Base-by-base conservation (phyloP, 441 rosid species). In the Adansonia madagascariensis region DNA sequence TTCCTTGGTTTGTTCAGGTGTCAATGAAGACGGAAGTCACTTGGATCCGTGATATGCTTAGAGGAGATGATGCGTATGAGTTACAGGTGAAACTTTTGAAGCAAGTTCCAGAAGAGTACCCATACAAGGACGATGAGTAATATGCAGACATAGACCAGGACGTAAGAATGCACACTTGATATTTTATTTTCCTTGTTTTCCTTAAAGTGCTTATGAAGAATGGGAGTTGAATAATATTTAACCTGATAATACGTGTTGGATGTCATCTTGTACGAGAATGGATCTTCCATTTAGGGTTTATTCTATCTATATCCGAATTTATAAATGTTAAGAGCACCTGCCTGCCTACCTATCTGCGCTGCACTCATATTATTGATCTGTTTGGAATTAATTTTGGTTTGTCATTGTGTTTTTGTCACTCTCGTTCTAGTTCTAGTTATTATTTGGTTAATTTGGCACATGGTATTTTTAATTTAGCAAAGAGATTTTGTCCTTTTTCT, bases 11-110 rank as follows among this genome's bases (percentile, higher is more conserved):
- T 74, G 22, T 15, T 59, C 20, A 95, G 99, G 99, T 92, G 73
- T 89, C 99, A 18, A 92, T 95, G 99, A 95, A 95, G 89, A 87
- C 99, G 14, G 98, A 95, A 88, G 95, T 95, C 31, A 87, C 91
- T 43, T 93, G 99, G 99, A 81, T 83, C 2, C 90, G 92, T 0
- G 97, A 93, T 74, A 85, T 91, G 87, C 98, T 95, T 68, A 78
- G 94, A 53, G 99, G 99, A 49, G 98, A 95, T 71, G 99, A 93
- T 84, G 91, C 88, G 1, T 93, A 82, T 43, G 98, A 95, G 89
- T 85, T 95, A 83, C 96, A 91, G 82, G 94, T 93, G 80, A 95
- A 91, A 77, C 91, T 95, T 62, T 53, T 95, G 64, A 91, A 92
- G 86, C 98, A 95, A 81, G 85, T 93, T 14, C 90, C 94, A 2